Evolutionary conservation across 1,284 basidiomycete genomes (phyloP).

Genomic region (Boletus mariae): DNA sequence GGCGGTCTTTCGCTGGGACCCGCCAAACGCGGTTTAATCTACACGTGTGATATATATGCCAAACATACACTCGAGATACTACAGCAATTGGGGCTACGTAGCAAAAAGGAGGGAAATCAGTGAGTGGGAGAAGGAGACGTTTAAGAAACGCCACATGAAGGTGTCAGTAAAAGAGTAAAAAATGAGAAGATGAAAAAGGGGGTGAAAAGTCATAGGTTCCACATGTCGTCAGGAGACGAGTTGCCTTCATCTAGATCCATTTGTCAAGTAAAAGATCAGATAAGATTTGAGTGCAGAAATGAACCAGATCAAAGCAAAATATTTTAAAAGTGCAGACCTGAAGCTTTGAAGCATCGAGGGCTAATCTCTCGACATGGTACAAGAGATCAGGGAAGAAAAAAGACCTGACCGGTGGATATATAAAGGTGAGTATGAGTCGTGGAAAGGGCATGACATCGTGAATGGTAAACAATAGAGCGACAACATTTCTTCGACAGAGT

Average conservation of each 20-base stretch:
- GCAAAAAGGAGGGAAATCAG: neutral
- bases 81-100: neutral
- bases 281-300: slow-evolving; percentile 4
- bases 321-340: neutral
- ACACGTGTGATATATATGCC: neutral
- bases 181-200: neutral
- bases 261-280: slow-evolving; percentile 1
- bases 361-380: neutral
- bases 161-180: neutral
- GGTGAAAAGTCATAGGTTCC: slow-evolving; percentile 1
- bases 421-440: slow-evolving; percentile 7
- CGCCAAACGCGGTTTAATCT: neutral
- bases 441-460: slow-evolving; percentile 9
- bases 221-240: neutral
- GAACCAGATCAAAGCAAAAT: slow-evolving; percentile 4
- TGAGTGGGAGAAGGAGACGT: neutral
- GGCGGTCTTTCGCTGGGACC: neutral
- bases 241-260: slow-evolving; percentile 24
- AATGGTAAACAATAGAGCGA: slow-evolving; percentile 7
- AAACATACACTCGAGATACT: neutral
- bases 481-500: slow-evolving; percentile 13
- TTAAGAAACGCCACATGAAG: neutral
- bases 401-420: neutral
- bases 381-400: neutral
- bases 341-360: neutral